Base-by-base conservation (phyloP, 345 rosid species). In the Salix arbutifolia region DNA sequence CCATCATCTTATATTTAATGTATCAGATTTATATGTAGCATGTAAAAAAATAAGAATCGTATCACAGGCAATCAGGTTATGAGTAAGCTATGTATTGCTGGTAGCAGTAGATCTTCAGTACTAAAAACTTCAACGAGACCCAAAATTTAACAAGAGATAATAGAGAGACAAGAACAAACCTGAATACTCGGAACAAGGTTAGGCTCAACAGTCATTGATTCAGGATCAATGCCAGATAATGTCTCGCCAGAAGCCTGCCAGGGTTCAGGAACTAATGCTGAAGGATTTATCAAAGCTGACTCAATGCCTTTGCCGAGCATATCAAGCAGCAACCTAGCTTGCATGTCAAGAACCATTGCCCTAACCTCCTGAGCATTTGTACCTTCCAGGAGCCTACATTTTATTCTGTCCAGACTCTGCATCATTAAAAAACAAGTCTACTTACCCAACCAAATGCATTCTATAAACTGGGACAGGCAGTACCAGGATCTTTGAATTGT, bases 261-360 rank as follows among this genome's bases (percentile, higher is more conserved):
- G 21, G 98, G 97, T 77, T 96, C 98, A 76, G 87, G 73, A 56
- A 89, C 94, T 75, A 96, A 84, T 23, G 95, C 92, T 11, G 98
- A 96, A 83, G 99, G 97, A 81, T 94, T 94, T 79, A 92, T 80
- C 83, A 96, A 87, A 79, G 99, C 99, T 74, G 98, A 91, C 72
- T 96, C 97, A 72, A 96, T 96, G 82, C 99, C 99, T 88, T 92
- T 96, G 70, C 99, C 99, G 65, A 96, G 84, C 99, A 96, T 96
- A 85, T 96, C 99, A 75, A 94, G 88, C 77, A 96, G 84, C 87
- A 96, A 77, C 83, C 99, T 89, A 11, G 99, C 97, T 83, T 96
- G 98, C 99, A 96, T 96, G 80, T 96, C 99, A 73, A 96, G 84
- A 80, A 96, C 99, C 99, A 96, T 92, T 84, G 99, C 99, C 83